Percentiles rank a stretch among this genome's conserved stretches.
phyloP scores from a whole-genome alignment of 148 eudicot species.

The Selenicereus undatus region DNA sequence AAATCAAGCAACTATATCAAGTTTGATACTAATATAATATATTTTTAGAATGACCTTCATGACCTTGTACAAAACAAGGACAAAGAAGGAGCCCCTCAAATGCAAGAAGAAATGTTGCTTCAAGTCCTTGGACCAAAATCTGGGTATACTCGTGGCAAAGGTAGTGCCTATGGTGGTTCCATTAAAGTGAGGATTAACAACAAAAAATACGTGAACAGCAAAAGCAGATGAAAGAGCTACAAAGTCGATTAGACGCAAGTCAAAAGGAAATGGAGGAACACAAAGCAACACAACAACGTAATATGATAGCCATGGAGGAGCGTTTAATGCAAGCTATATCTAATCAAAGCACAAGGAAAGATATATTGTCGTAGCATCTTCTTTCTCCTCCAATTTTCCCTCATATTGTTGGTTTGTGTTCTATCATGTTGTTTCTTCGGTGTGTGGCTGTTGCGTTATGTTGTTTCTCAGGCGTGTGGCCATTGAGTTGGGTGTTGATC shows the following conservation, averaged over 20 bases:
- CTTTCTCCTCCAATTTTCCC: background rate
- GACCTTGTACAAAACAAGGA: conserved; percentile 3
- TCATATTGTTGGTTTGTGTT: background rate
- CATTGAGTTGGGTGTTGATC: too few species aligned
- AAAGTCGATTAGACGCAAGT: background rate
- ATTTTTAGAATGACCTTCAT: background rate
- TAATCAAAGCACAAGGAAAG: background rate
- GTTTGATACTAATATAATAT: too few species aligned
- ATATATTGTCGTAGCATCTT: too few species aligned
- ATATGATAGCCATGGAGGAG: background rate
- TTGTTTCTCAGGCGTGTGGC: too few species aligned
- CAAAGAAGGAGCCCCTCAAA: conserved; percentile 5
- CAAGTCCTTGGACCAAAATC: background rate
- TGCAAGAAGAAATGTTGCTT: background rate
- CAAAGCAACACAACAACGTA: background rate
- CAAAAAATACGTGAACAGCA: background rate
- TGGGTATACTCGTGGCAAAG: background rate
- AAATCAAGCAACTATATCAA: too few species aligned
- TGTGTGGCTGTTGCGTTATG: too few species aligned
- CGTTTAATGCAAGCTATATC: background rate
- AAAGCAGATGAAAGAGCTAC: background rate
- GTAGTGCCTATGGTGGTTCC: conserved; percentile 4
- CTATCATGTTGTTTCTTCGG: too few species aligned
- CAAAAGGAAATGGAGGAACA: background rate
- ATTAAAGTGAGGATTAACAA: conserved; percentile 7